A percentile compares a stretch with the other conserved stretches of the same genome.
Evolutionary conservation across 345 rosid species (phyloP).

Genomic region (Salix suchowensis): DNA sequence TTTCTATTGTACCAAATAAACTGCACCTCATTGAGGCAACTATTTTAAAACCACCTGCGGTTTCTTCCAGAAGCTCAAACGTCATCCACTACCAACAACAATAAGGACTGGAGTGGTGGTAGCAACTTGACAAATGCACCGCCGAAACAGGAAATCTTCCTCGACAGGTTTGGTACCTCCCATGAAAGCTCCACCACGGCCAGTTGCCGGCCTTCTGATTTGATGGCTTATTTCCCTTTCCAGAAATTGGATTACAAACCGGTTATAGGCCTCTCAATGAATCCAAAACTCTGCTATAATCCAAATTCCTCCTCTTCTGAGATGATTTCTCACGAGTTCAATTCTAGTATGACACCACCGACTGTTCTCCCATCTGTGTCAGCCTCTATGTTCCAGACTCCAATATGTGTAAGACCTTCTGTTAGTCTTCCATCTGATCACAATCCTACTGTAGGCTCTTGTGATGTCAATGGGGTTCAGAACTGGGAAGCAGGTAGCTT

Average conservation of each 20-base stretch:
- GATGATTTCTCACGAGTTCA: slow-evolving; percentile 22
- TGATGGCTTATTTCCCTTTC: slow-evolving; percentile 44
- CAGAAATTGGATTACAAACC: slow-evolving; percentile 53
- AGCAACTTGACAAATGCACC: slow-evolving; percentile 19
- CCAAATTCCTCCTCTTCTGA: slow-evolving; percentile 32
- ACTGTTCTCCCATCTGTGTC: slow-evolving; percentile 29
- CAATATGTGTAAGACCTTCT: slow-evolving; percentile 48
- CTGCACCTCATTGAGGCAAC: slow-evolving; percentile 10
- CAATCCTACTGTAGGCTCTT: slow-evolving; percentile 24
- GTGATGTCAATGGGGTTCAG: slow-evolving; percentile 21
- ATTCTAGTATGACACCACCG: slow-evolving; percentile 20
- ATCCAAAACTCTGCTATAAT: slow-evolving; percentile 34
- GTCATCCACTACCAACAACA: not conserved
- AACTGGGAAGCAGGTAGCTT: slow-evolving; percentile 32
- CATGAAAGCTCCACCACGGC: slow-evolving; percentile 23
- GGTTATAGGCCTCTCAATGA: slow-evolving; percentile 33
- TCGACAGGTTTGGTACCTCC: slow-evolving; percentile 33
- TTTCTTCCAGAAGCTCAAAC: slow-evolving; percentile 25
- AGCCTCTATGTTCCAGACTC: slow-evolving; percentile 40
- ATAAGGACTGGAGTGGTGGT: not conserved
- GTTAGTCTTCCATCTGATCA: slow-evolving; percentile 46
- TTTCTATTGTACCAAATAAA: slow-evolving; percentile 14
- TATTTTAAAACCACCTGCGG: slow-evolving; percentile 20
- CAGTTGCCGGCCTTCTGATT: slow-evolving; percentile 34
- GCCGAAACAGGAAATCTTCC: slow-evolving; percentile 40